These are phyloP conservation scores for Daldinia sp. DNA, from an alignment of 2,329 filamentous ascomycete species.

Conservation along the genomic window DNA sequence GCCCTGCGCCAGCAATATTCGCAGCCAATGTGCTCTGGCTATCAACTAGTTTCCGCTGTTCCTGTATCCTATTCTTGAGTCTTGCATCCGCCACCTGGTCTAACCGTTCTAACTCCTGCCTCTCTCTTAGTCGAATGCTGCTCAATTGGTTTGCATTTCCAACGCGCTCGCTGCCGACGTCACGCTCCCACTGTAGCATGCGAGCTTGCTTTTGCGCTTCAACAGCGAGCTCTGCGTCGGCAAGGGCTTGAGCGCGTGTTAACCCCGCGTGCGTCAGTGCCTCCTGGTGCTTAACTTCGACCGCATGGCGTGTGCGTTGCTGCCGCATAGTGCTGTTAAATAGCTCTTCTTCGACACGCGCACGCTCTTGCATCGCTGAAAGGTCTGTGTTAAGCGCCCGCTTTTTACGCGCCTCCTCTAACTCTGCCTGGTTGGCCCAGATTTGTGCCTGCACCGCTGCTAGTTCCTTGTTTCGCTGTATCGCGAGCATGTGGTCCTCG, in stretches of 20 bases:
- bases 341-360: slow-evolving; percentile 60
- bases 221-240: slow-evolving; percentile 60
- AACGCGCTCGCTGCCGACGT: slow-evolving; percentile 60
- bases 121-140: slow-evolving; percentile 62
- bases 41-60: slow-evolving; percentile 65
- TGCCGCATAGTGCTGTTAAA: slow-evolving; percentile 55
- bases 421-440: slow-evolving; percentile 60
- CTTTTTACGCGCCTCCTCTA: slow-evolving; percentile 64
- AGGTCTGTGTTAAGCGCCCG: slow-evolving; percentile 62
- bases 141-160: slow-evolving; percentile 64
- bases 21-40: slow-evolving; percentile 57
- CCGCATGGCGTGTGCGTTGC: slow-evolving; percentile 53
- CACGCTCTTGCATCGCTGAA: slow-evolving; percentile 57
- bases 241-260: slow-evolving; percentile 59
- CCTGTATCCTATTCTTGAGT: slow-evolving; percentile 59
- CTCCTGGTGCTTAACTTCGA: slow-evolving; percentile 60
- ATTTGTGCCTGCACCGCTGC: slow-evolving; percentile 65
- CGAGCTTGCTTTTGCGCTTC: slow-evolving; percentile 59
- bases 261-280: slow-evolving; percentile 61
- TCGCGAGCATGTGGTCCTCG: slow-evolving; percentile 62
- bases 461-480: slow-evolving; percentile 64
- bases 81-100: slow-evolving; percentile 62
- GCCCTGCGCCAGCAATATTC: slow-evolving; percentile 52
- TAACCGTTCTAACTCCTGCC: slow-evolving; percentile 63
- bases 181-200: slow-evolving; percentile 63